Evolutionary conservation across 495 filamentous ascomycete genomes (phyloP).

Genomic region (Xylaria curta): DNA sequence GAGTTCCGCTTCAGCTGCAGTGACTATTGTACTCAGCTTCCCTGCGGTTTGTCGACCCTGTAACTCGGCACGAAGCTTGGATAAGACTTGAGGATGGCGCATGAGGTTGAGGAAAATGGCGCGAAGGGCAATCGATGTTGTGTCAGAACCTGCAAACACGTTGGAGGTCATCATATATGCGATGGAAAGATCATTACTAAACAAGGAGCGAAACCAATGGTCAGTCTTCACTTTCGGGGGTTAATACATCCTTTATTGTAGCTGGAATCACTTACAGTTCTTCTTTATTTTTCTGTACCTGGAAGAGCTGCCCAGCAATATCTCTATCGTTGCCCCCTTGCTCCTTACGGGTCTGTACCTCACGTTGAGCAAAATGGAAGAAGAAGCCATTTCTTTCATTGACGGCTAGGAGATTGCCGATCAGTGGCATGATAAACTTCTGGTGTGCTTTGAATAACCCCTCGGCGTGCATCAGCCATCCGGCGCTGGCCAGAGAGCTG

Average conservation of each 20-base stretch:
- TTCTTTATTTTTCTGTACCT: conserved; percentile 9
- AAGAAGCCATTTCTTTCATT: conserved; percentile 25
- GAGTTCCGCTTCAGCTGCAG: not conserved
- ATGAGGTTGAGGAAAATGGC: conserved; percentile 19
- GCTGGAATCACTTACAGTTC: conserved; percentile 12
- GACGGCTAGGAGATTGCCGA: conserved; percentile 16
- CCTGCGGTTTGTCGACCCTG: not conserved
- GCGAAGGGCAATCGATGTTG: conserved; percentile 15
- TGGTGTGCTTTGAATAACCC: conserved; percentile 14
- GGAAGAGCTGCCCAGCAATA: conserved; percentile 17
- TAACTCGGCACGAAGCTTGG: conserved; percentile 16
- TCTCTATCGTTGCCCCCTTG: conserved; percentile 17
- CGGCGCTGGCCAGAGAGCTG: not conserved
- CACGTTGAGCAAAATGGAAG: conserved; percentile 10
- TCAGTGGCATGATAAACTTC: conserved; percentile 2
- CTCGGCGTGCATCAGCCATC: conserved; percentile 12
- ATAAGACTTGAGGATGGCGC: not conserved
- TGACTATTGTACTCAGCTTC: conserved; percentile 1
- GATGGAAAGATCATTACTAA: conserved; percentile 10
- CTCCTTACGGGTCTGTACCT: conserved; percentile 8
- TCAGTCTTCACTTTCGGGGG: not conserved
- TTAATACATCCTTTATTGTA: not conserved
- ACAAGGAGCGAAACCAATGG: not conserved
- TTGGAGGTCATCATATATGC: conserved; percentile 22
- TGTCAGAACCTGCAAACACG: conserved; percentile 24